Evolutionary conservation across 1,139 yeast genomes (phyloP), one percentile per base, ranked within the genome.

Genomic region (Yamadazyma dushanensis): DNA sequence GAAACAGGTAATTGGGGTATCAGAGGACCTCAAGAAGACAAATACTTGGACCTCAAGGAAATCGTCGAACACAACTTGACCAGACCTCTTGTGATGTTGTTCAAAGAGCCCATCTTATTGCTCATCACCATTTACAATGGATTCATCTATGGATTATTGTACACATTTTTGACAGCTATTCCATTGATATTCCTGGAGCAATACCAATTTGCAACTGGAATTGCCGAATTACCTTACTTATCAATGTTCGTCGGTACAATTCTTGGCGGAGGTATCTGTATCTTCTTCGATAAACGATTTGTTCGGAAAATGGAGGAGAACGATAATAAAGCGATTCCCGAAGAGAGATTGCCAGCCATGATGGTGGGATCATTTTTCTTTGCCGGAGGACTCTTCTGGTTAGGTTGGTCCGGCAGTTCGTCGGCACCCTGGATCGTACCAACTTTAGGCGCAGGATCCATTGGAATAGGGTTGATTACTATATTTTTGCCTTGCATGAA

Each of bases 371-470:
- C 80, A 22, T 44, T 83, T 37, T 56, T 73, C 11, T 85, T 86
- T 67, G 83, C 94, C 22, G 64, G 77, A 42, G 95, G 95, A 33
- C 65, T 87, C 39, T 70, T 87, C 48, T 85, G 94, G 94, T 69
- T 86, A 52, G 78, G 85, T 33, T 87, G 95, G 95, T 66, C 87
- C 2, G 95, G 95, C 49, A 73, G 77, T 50, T 85, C 77, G 58
- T 80, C 71, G 18, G 76, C 84, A 20, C 94, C 81, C 56, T 87
- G 92, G 90, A 80, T 83, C 45, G 90, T 78, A 8, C 95, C 95
- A 20, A 77, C 89, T 1, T 59, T 79, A 26, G 82, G 88, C 14
- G 88, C 88, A 29, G 52, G 76, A 0, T 76, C 81, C 47, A 74
- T 82, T 32, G 95, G 95, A 3, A 75, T 71, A 47, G 95, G 95